Conservation (phyloP, 1,284 basidiomycete genomes). For the Moesziomyces globuligerus region DNA sequence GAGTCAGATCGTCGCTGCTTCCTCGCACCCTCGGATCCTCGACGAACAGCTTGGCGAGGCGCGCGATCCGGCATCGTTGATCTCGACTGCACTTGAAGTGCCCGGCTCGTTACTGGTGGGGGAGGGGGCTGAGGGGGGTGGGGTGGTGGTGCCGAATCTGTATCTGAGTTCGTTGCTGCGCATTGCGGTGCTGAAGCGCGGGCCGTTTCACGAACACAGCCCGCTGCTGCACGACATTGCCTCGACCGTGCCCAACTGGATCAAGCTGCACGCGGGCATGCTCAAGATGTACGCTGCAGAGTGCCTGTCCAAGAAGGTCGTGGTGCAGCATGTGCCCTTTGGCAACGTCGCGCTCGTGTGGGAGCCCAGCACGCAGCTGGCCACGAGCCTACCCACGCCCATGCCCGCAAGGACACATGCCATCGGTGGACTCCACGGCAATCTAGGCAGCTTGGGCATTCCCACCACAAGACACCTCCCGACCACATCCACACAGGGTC, state of each 20-base stretch:
- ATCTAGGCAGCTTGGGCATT: conserved; percentile 38
- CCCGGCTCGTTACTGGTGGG: conserved; percentile 6
- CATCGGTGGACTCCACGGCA: conserved; percentile 27
- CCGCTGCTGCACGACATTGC: conserved; percentile 89
- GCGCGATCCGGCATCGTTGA: conserved; percentile 3
- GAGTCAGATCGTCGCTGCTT: conserved; percentile 6
- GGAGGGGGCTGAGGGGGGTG: not conserved
- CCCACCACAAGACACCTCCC: conserved; percentile 17
- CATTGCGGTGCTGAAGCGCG: conserved; percentile 57
- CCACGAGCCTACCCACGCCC: too few species aligned
- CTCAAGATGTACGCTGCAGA: conserved; percentile 98
- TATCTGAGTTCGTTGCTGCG: conserved; percentile 75
- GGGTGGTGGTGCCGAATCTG: conserved; percentile 50
- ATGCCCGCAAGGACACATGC: too few species aligned
- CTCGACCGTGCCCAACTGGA: conserved; percentile 83
- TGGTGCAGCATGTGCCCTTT: conserved; percentile 91
- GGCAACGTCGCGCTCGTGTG: conserved; percentile 70
- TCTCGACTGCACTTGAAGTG: conserved; percentile 3
- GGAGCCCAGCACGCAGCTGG: too few species aligned
- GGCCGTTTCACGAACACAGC: conserved; percentile 61
- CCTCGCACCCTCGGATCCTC: conserved; percentile 12
- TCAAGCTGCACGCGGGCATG: conserved; percentile 87
- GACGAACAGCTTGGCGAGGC: conserved; percentile 1
- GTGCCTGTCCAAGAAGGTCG: conserved; percentile 93
- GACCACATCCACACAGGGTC: conserved; percentile 3